A percentile compares a stretch with the other conserved stretches of the same genome.
Conservation (phyloP, 139 green algal species). For the Coelastrella sp. region DNA sequence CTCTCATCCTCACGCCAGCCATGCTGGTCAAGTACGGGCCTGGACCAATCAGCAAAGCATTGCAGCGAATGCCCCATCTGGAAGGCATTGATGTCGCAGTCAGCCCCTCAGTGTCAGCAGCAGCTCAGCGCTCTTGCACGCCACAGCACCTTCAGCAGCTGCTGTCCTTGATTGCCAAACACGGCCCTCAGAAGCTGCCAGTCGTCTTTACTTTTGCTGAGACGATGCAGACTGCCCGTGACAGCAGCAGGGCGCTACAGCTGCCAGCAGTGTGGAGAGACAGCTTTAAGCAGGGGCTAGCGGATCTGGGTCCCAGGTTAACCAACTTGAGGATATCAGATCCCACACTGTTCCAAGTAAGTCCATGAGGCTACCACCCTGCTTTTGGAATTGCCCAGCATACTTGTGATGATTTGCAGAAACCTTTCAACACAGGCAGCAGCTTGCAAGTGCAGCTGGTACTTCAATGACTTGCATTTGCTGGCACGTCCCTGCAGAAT, state of each 20-base stretch:
- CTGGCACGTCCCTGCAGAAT: too few species aligned
- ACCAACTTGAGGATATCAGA: background rate
- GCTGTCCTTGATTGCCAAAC: conserved; percentile 2
- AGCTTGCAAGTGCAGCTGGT: too few species aligned
- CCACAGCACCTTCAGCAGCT: background rate
- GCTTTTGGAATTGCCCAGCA: background rate
- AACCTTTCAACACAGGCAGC: too few species aligned
- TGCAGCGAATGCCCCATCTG: conserved; percentile 1
- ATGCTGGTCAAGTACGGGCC: conserved; percentile 8
- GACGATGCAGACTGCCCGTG: background rate
- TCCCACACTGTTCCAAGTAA: background rate
- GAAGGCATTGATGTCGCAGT: conserved; percentile 14
- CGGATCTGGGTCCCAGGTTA: background rate
- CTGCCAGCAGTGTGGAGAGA: background rate
- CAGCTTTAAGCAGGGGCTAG: background rate
- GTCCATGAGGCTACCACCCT: background rate
- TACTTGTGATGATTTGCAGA: too few species aligned
- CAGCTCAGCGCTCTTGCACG: background rate
- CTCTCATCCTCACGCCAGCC: background rate
- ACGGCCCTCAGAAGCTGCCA: conserved; percentile 32
- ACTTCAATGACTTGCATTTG: too few species aligned
- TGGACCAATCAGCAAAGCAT: background rate
- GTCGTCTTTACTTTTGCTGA: conserved; percentile 11
- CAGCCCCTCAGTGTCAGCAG: background rate
- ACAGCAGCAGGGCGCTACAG: background rate